Evolutionary conservation across 2,329 filamentous ascomycete genomes (phyloP).

Genomic region (Beauveria medogensis): DNA sequence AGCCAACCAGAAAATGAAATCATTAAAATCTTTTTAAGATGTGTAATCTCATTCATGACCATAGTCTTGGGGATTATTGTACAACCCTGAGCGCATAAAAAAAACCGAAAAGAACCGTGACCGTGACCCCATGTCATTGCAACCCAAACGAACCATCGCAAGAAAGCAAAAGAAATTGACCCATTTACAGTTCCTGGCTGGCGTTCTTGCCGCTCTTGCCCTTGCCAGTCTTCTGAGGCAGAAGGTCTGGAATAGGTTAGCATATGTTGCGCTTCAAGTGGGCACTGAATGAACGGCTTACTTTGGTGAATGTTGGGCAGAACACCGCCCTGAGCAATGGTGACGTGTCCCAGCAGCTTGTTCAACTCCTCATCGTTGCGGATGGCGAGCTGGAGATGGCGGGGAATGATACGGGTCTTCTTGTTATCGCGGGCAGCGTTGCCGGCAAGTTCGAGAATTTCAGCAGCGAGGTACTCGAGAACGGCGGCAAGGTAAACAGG

Average conservation of each 20-base stretch:
- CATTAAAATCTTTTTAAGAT: conserved; percentile 28
- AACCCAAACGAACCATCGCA: conserved; percentile 57
- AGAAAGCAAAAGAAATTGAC: conserved; percentile 42
- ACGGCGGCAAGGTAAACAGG: conserved; percentile 96
- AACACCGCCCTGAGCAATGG: conserved; percentile 94
- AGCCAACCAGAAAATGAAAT: neutral
- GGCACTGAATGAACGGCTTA: conserved; percentile 40
- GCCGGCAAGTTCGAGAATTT: conserved; percentile 97
- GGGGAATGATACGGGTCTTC: conserved; percentile 99
- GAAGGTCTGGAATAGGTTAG: conserved; percentile 61
- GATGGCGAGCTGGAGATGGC: conserved; percentile 98
- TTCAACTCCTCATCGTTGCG: conserved; percentile 99
- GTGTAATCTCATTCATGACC: conserved; percentile 55
- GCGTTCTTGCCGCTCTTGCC: conserved; percentile 85
- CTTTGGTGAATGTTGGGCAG: conserved; percentile 96
- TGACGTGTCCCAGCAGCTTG: conserved; percentile 94
- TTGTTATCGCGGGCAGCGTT: conserved; percentile 99
- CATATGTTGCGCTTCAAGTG: conserved; percentile 20
- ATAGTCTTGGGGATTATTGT: conserved; percentile 65
- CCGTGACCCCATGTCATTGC: conserved; percentile 76
- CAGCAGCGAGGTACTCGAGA: conserved; percentile 95
- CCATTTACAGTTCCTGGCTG: conserved; percentile 85
- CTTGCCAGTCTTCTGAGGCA: conserved; percentile 89
- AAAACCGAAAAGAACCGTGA: conserved; percentile 50
- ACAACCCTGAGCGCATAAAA: conserved; percentile 55